Base-by-base conservation (phyloP, 139 green algal genomes). In the Spirogloea muscicola region DNA sequence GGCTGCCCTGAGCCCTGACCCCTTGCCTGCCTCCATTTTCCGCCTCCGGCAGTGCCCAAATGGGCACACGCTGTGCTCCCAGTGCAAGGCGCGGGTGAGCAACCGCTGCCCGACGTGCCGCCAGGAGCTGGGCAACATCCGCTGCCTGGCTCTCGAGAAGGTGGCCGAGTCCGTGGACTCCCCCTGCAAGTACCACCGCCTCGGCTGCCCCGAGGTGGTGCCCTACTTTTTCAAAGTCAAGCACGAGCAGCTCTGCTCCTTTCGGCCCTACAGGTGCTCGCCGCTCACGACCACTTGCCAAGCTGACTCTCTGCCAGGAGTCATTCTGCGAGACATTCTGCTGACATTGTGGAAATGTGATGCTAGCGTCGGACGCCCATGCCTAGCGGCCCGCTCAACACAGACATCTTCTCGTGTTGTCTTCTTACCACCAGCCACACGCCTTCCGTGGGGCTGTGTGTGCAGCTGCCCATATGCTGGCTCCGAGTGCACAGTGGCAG, bases 31-130 rank as follows among this genome's bases (percentile, higher is more conserved):
- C n/a, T n/a, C n/a, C n/a, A n/a, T n/a, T n/a, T n/a, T n/a, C n/a
- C n/a, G n/a, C n/a, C n/a, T n/a, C n/a, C n/a, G 58, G 40, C 61
- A 79, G 70, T 79, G 70, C n/a, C 60, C 70, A 46, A 79, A 79
- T 34, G 70, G 70, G 3, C 70, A 79, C 62, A 79, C 70, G 39
- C 61, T 79, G 3, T 79, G 70, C 27, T 68, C 60, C 16, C 21
- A 72, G 27, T 79, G 70, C 70, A 79, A 79, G 61, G 49, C 21
- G n/a, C n/a, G 34, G 16, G 70, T 79, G 18, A 13, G 67, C 40
- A 76, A 79, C 38, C 70, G 70, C n/a, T 79, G 70, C 63, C 70
- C 70, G 6, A 79, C 70, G 3, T 79, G 70, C 49, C 70, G 70
- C 59, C 33, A 55, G 29, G 60, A 76, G 25, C 61, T 79, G 10